Percentiles rank a stretch among this genome's conserved stretches.
Conservation (phyloP, 192 early-diverging fungal species). For the Backusella westeae region DNA sequence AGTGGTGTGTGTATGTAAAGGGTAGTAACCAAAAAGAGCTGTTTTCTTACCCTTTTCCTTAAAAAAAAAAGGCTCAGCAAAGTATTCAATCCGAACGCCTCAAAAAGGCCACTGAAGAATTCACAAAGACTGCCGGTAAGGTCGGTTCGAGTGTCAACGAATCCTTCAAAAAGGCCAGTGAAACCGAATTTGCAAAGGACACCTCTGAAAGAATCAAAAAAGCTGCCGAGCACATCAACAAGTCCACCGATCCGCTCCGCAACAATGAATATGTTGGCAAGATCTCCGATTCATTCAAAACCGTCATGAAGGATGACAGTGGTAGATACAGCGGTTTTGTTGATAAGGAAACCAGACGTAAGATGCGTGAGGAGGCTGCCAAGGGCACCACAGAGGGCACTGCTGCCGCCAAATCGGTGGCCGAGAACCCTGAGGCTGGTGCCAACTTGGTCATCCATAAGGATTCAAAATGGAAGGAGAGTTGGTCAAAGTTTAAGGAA, state of each 20-base stretch:
- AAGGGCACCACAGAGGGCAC: constrained; percentile 11
- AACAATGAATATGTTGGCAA: constrained; percentile 52
- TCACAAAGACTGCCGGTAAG: constrained; percentile 71
- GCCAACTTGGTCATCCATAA: constrained; percentile 81
- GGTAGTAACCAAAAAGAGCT: background rate
- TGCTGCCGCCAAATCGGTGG: constrained; percentile 20
- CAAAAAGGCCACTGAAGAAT: constrained; percentile 59
- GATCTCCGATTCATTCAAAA: constrained; percentile 61
- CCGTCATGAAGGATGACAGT: constrained; percentile 68
- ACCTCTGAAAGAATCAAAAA: constrained; percentile 65
- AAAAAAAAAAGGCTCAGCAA: constrained; percentile 23
- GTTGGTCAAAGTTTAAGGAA: constrained; percentile 92
- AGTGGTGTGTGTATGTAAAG: background rate
- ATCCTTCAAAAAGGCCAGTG: constrained; percentile 64
- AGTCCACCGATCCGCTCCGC: constrained; percentile 33
- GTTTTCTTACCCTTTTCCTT: background rate
- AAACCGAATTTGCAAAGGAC: constrained; percentile 77
- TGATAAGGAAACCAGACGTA: constrained; percentile 71
- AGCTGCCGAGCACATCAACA: constrained; percentile 34
- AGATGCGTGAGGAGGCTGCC: constrained; percentile 46
- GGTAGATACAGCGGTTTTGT: constrained; percentile 73
- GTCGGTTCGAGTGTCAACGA: constrained; percentile 64
- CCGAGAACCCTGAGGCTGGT: constrained; percentile 58
- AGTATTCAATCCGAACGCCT: constrained; percentile 46
- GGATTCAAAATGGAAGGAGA: constrained; percentile 82